Evolutionary conservation across 352 stramenopile genomes (phyloP).

Genomic region (Phytophthora tubulina): DNA sequence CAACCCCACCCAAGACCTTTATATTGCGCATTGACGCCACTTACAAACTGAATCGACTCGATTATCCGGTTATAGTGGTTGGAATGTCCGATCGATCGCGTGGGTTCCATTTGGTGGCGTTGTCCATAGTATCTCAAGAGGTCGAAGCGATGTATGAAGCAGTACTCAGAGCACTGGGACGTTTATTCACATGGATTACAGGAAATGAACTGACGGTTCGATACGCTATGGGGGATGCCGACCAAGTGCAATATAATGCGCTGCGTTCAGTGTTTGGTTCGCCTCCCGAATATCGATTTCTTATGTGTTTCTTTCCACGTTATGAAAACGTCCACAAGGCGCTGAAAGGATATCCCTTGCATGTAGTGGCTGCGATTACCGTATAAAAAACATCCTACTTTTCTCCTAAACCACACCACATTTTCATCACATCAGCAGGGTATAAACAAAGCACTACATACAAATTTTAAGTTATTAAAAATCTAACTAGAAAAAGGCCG

Average conservation of each 20-base stretch:
- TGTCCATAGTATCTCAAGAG: constrained; percentile 5
- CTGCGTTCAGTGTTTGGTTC: constrained; percentile 1
- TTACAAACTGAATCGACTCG: constrained; percentile 1
- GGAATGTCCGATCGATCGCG: constrained; percentile 1
- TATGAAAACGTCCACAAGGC: not conserved
- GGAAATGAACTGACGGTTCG: not conserved
- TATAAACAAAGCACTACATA: too few species aligned
- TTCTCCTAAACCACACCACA: too few species aligned
- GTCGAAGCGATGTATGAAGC: not conserved
- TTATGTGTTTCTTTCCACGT: constrained; percentile 31
- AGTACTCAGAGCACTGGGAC: not conserved
- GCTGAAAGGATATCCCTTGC: not conserved
- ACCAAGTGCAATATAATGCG: constrained; percentile 5
- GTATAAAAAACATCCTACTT: too few species aligned
- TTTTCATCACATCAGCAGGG: too few species aligned
- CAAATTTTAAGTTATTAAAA: too few species aligned
- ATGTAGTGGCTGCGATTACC: not conserved
- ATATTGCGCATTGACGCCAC: constrained; percentile 3
- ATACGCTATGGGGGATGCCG: constrained; percentile 8
- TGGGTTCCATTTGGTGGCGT: constrained; percentile 4
- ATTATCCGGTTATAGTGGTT: not conserved
- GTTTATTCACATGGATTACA: not conserved
- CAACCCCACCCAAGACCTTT: not conserved
- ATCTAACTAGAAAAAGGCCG: too few species aligned
- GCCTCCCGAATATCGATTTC: not conserved